These are phyloP conservation scores for Lecanosticta acicola DNA, from an alignment of 2,329 filamentous ascomycete genomes.

Conservation along the genomic window DNA sequence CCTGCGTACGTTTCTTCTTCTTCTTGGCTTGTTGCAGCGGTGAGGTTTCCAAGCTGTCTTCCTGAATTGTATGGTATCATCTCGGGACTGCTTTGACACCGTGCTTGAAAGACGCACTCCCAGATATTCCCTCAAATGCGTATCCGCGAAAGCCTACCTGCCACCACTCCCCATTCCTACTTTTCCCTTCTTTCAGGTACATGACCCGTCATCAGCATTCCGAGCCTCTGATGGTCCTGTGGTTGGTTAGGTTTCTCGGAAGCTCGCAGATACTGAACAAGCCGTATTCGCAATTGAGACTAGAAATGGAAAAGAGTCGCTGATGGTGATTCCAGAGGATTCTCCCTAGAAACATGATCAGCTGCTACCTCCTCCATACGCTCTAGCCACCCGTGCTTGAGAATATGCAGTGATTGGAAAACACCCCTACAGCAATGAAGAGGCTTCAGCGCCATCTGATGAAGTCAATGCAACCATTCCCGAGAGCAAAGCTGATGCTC, in stretches of 20 bases:
- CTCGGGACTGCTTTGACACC: neutral
- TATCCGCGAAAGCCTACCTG: neutral
- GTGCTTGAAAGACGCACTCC: neutral
- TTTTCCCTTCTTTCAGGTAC: neutral
- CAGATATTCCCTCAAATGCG: neutral
- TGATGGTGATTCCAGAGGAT: no score
- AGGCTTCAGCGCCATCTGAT: no score
- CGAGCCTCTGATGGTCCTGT: no score
- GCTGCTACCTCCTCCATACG: no score
- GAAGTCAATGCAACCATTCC: no score
- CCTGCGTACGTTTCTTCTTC: no score
- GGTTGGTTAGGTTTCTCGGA: neutral
- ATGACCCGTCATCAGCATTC: neutral
- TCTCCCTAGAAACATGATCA: no score
- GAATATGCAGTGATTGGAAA: no score
- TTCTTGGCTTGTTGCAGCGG: no score
- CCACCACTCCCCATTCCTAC: neutral
- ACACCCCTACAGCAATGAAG: no score
- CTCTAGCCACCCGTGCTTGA: no score
- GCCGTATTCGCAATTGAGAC: neutral
- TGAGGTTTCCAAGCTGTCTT: neutral
- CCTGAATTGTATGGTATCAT: neutral
- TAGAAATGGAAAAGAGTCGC: no score
- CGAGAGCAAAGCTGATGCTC: conserved; percentile 1
- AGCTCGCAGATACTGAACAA: neutral